Conservation (phyloP, 768 basidiomycete genomes). For the Cystobasidium tubakii region DNA sequence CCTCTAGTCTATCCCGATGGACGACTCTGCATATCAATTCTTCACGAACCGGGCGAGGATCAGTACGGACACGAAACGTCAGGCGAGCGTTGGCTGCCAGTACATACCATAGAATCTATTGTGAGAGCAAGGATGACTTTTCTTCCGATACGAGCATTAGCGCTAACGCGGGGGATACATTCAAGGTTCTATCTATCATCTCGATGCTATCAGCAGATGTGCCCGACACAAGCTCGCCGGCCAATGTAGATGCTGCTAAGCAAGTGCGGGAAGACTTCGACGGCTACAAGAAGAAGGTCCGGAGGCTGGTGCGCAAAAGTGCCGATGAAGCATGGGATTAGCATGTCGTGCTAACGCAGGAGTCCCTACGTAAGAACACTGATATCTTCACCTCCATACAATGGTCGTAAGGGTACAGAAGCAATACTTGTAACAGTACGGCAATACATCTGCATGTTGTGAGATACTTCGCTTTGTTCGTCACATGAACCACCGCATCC, state of each 20-base stretch:
- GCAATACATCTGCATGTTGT: no score
- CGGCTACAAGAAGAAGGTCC: slow-evolving; percentile 95
- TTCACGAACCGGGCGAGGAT: slow-evolving; percentile 88
- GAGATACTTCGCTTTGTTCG: no score
- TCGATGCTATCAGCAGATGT: slow-evolving; percentile 86
- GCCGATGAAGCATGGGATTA: slow-evolving; percentile 83
- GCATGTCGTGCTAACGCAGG: not conserved
- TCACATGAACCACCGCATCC: no score
- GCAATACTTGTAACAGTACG: no score
- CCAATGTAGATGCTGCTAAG: slow-evolving; percentile 93
- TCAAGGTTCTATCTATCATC: slow-evolving; percentile 82
- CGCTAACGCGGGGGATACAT: not conserved
- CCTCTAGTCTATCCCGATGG: slow-evolving; percentile 51
- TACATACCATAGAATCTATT: slow-evolving; percentile 94
- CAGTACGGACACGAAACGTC: slow-evolving; percentile 91
- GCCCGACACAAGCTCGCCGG: slow-evolving; percentile 87
- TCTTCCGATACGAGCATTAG: no score
- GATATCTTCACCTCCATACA: no score
- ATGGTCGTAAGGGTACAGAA: not conserved
- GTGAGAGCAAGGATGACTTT: slow-evolving; percentile 55
- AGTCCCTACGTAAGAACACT: no score
- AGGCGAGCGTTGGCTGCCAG: slow-evolving; percentile 93
- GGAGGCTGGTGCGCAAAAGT: slow-evolving; percentile 73
- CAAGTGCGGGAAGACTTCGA: slow-evolving; percentile 53
- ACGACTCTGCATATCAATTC: slow-evolving; percentile 53